Evolutionary conservation across 2,329 filamentous ascomycete genomes (phyloP), one percentile per base, ranked within the genome.

Genomic region (Aspergillus proliferans): DNA sequence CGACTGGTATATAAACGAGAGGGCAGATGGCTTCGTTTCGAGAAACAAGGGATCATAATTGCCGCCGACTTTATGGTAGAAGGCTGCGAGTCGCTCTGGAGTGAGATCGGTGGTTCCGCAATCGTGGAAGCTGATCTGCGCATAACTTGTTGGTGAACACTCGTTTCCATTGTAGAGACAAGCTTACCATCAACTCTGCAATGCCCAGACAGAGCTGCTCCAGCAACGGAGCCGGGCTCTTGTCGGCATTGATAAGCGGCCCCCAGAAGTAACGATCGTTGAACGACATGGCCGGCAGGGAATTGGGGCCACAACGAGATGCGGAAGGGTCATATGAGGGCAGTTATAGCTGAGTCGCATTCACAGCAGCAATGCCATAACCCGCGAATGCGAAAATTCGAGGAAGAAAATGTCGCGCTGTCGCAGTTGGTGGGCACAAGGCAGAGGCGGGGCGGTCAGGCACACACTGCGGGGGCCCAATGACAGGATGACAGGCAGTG

Each of bases 1-100:
- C 6, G 87, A 87, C 62, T 89, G 87, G 77, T 94, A 97, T 56
- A 96, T 93, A 71, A 89, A 94, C 24, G 91, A 93, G 54, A 98
- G 84, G 40, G 86, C 85, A 34, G 82, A 74, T 52, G 84, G 73
- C 18, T 86, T 84, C 30, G 86, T 88, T 3, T 85, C 78, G 39
- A 92, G 75, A 67, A 97, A 97, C 47, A 97, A 80, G 21, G 78
- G 72, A 64, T 92, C 87, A 67, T 87, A 89, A 62, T 91, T 81
- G 42, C 85, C 85, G 49, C 86, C 87, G 14, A 88, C 85, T 24
- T 78, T 74, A 62, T 82, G 83, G 70, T 92, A 92, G 64, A 90
- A 92, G 36, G 80, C 76, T n/a, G 87, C 84, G 39, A 92, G 73
- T 63, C 90, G 89, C 46, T 77, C 71, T 0, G 86, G 85, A 5